Percentiles rank a stretch among this genome's conserved stretches.
Evolutionary conservation across 164 flowering plant genomes (phyloP).

Genomic region (grape (Vitis vinifera)): DNA sequence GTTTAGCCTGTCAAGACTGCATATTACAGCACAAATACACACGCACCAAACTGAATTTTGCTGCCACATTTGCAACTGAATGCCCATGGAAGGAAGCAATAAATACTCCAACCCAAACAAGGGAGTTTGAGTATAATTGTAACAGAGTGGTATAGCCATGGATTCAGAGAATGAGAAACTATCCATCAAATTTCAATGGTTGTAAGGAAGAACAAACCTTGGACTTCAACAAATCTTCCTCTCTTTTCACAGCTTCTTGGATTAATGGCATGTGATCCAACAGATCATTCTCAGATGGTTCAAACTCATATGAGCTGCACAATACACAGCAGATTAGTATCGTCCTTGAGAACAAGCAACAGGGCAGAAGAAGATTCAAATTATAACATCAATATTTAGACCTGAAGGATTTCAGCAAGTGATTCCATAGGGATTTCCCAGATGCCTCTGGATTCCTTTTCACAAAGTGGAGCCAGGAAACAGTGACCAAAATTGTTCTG

Average conservation of each 20-base stretch:
- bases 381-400: conserved; percentile 15
- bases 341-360: background rate
- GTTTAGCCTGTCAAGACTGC: background rate
- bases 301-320: conserved; percentile 40
- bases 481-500: conserved; percentile 46
- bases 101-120: background rate
- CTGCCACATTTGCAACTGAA: no score
- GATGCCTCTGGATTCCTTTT: conserved; percentile 39
- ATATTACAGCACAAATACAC: background rate
- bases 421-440: conserved; percentile 45
- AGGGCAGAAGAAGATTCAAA: background rate
- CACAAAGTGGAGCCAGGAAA: conserved; percentile 48
- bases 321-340: conserved; percentile 7
- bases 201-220: conserved; percentile 31
- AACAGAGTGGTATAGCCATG: no score
- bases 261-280: conserved; percentile 39
- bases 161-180: background rate
- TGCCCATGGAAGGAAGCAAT: no score
- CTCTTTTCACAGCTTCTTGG: conserved; percentile 35
- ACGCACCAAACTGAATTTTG: background rate
- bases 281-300: conserved; percentile 53
- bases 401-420: conserved; percentile 51
- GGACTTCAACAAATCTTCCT: conserved; percentile 36
- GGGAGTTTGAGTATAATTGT: background rate
- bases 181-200: background rate